A percentile compares a stretch with the other conserved stretches of the same genome.
Conservation (phyloP, 805 yeast species). For the Torulaspora franciscae region DNA sequence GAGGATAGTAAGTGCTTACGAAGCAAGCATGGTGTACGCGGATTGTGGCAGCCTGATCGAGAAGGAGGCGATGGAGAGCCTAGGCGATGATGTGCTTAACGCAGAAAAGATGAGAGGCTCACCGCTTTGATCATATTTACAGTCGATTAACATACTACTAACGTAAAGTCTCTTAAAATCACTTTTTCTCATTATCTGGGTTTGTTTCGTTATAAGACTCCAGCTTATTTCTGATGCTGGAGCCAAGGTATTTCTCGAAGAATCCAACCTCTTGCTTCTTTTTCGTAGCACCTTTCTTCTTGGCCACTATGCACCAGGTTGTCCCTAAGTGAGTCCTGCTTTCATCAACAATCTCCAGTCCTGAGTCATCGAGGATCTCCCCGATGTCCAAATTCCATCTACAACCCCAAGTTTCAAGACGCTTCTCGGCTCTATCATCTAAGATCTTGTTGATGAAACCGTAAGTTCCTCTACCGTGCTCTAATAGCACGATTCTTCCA, state of each 20-base stretch:
- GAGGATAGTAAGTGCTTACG: conserved; percentile 76
- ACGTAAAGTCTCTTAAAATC: neutral
- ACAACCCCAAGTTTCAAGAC: conserved; percentile 93
- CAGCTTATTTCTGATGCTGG: conserved; percentile 33
- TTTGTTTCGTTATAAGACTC: conserved; percentile 14
- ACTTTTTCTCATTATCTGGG: conserved; percentile 9
- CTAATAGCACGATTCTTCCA: conserved; percentile 81
- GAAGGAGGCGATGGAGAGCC: conserved; percentile 62
- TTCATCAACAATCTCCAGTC: conserved; percentile 75
- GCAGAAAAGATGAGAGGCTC: conserved; percentile 71
- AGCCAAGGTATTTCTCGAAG: conserved; percentile 45
- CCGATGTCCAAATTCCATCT: conserved; percentile 96
- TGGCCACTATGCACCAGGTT: conserved; percentile 79
- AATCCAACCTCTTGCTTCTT: conserved; percentile 43
- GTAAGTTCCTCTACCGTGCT: conserved; percentile 87
- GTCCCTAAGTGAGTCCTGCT: conserved; percentile 85
- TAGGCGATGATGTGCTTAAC: conserved; percentile 68
- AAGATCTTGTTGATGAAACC: conserved; percentile 71
- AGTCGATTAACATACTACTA: conserved; percentile 1
- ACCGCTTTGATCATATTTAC: conserved; percentile 3
- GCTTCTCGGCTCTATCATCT: conserved; percentile 75
- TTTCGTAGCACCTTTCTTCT: conserved; percentile 62
- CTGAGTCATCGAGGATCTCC: conserved; percentile 76
- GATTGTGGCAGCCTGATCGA: conserved; percentile 67
- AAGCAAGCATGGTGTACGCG: conserved; percentile 76